These are phyloP conservation scores for Filobasidium wieringae DNA, from an alignment of 768 basidiomycete genomes.

Conservation along the genomic window DNA sequence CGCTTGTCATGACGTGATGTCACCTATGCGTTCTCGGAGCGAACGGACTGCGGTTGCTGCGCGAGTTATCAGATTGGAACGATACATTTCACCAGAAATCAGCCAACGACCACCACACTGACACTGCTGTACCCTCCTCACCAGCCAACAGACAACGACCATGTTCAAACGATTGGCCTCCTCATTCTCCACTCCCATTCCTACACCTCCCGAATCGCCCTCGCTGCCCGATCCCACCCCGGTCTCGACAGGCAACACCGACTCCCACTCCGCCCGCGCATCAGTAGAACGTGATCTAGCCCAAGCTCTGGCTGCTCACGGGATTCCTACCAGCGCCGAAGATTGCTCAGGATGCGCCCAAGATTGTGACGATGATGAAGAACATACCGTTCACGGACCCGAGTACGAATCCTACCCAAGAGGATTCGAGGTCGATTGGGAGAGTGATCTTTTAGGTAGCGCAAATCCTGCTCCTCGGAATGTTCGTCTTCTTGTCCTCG, in stretches of 20 bases:
- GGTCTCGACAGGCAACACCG: background rate
- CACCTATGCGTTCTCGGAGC: too few species aligned
- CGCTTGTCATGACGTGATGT: too few species aligned
- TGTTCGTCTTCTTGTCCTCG: conserved; percentile 44
- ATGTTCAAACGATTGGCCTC: background rate
- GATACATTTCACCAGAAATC: too few species aligned
- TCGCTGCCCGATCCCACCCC: background rate
- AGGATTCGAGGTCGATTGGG: conserved; percentile 66
- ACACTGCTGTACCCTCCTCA: too few species aligned
- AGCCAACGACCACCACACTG: too few species aligned
- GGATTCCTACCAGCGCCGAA: conserved; percentile 55
- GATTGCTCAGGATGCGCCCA: conserved; percentile 65
- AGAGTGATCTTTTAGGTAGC: conserved; percentile 69
- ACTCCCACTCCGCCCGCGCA: conserved; percentile 7
- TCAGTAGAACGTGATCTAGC: conserved; percentile 16
- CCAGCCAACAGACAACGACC: too few species aligned
- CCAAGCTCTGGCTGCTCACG: conserved; percentile 46
- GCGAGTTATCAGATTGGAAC: too few species aligned
- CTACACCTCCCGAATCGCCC: background rate
- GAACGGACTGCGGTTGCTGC: too few species aligned
- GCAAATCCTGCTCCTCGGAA: conserved; percentile 74
- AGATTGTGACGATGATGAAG: conserved; percentile 58
- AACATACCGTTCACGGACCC: conserved; percentile 44
- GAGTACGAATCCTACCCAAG: conserved; percentile 48
- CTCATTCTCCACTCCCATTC: background rate